Percentiles rank a stretch among this genome's conserved stretches.
These are phyloP conservation scores for Wilcoxina mikolae DNA, from an alignment of 495 filamentous ascomycete species.

Conservation along the genomic window DNA sequence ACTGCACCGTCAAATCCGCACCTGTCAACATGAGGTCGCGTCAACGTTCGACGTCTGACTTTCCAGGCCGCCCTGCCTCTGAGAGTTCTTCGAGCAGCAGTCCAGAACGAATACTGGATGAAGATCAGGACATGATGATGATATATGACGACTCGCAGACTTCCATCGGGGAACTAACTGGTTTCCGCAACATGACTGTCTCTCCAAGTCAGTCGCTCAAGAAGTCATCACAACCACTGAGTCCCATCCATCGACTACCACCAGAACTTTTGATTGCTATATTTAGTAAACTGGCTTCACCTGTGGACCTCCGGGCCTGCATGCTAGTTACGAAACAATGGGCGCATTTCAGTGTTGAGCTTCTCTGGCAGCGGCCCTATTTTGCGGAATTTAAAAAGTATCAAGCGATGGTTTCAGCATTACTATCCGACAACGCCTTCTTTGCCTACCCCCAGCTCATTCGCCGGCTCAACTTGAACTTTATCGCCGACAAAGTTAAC, in stretches of 20 bases:
- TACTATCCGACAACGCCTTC: conserved; percentile 51
- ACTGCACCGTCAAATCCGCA: too few relatives aligned
- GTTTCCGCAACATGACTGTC: conserved; percentile 26
- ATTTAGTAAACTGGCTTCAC: conserved; percentile 65
- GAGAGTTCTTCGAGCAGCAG: conserved; percentile 17
- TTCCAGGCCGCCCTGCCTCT: not conserved
- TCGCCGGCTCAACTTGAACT: conserved; percentile 76
- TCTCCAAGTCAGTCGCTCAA: conserved; percentile 17
- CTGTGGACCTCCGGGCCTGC: conserved; percentile 63
- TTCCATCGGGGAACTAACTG: conserved; percentile 21
- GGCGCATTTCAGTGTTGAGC: conserved; percentile 81
- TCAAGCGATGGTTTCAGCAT: conserved; percentile 58
- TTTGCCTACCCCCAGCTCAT: conserved; percentile 80
- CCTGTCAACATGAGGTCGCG: too few relatives aligned
- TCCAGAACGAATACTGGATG: conserved; percentile 21
- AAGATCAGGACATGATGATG: conserved; percentile 15
- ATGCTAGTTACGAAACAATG: conserved; percentile 88
- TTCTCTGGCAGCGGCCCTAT: conserved; percentile 86
- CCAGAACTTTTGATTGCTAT: conserved; percentile 88
- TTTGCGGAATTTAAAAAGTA: conserved; percentile 75
- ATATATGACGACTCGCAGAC: conserved; percentile 20
- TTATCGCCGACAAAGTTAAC: conserved; percentile 58
- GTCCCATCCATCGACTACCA: conserved; percentile 71
- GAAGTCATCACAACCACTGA: conserved; percentile 27
- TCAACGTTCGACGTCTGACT: not conserved